Percentiles rank a stretch among this genome's conserved stretches.
phyloP scores from a whole-genome alignment of 2,329 filamentous ascomycete species.

The Macroventuria anomochaeta region DNA sequence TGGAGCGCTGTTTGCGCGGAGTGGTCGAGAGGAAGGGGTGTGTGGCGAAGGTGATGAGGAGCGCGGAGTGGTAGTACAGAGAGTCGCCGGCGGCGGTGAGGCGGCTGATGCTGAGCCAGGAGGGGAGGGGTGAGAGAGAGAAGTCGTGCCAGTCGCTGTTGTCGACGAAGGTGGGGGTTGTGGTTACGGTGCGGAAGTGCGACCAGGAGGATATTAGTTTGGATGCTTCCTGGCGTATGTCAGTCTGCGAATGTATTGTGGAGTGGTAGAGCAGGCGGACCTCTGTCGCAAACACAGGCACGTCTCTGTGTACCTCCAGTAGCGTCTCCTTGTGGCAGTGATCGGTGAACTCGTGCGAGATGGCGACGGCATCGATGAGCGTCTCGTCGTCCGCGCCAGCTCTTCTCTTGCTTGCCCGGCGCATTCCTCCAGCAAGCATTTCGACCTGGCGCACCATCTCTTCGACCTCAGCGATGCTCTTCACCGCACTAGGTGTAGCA shows the following conservation, averaged over 20 bases:
- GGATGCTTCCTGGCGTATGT: slow-evolving; percentile 58
- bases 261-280: slow-evolving; percentile 26
- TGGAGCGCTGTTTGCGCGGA: slow-evolving; percentile 38
- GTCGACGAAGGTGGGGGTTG: slow-evolving; percentile 55
- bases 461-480: slow-evolving; percentile 63
- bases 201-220: slow-evolving; percentile 63
- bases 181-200: slow-evolving; percentile 64
- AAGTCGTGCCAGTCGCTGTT: slow-evolving; percentile 55
- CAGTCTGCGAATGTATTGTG: neutral
- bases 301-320: slow-evolving; percentile 58
- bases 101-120: slow-evolving; percentile 67
- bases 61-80: slow-evolving; percentile 64
- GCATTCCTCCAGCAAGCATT: slow-evolving; percentile 42
- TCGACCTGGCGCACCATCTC: slow-evolving; percentile 60
- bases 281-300: slow-evolving; percentile 66
- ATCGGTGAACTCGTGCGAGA: slow-evolving; percentile 73
- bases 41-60: slow-evolving; percentile 63
- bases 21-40: slow-evolving; percentile 39
- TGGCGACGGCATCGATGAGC: slow-evolving; percentile 64
- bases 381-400: slow-evolving; percentile 30
- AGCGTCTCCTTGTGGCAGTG: slow-evolving; percentile 70
- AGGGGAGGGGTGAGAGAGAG: slow-evolving; percentile 57
- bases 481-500: slow-evolving; percentile 60
- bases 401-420: slow-evolving; percentile 24
- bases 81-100: slow-evolving; percentile 62